These are phyloP conservation scores for Ustilaginoidea virens DNA, from an alignment of 2,329 filamentous ascomycete genomes.

Conservation along the genomic window DNA sequence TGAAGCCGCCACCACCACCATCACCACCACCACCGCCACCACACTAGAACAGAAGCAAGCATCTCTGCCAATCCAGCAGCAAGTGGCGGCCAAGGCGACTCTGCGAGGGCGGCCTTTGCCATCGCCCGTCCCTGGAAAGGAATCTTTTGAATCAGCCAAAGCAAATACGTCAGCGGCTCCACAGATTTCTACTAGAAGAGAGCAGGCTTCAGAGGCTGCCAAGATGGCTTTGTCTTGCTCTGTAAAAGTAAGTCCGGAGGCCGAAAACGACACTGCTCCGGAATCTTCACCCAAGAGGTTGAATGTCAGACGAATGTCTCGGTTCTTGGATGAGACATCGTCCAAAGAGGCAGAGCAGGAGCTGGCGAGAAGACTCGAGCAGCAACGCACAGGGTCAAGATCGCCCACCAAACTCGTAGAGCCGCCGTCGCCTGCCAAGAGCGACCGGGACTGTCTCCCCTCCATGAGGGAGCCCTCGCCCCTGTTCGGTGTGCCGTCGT, in stretches of 20 bases:
- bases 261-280: constrained; percentile 19
- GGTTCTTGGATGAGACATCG: constrained; percentile 34
- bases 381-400: constrained; percentile 20
- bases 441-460: constrained; percentile 18
- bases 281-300: constrained; percentile 41
- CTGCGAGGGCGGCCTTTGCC: constrained; percentile 13
- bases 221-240: constrained; percentile 8
- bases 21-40: too few species aligned
- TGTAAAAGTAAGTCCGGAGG: not conserved
- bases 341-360: constrained; percentile 11
- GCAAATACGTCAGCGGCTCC: too few species aligned
- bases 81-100: constrained; percentile 19
- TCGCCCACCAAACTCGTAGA: constrained; percentile 22
- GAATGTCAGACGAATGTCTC: constrained; percentile 42
- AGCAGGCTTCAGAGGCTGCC: not conserved
- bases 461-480: constrained; percentile 20
- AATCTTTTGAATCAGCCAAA: constrained; percentile 4
- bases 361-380: constrained; percentile 11
- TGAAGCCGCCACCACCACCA: too few species aligned
- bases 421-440: constrained; percentile 17
- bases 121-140: constrained; percentile 4
- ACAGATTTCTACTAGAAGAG: constrained; percentile 4
- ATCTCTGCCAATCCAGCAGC: constrained; percentile 18
- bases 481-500: constrained; percentile 5
- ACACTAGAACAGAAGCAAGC: constrained; percentile 8